Percentiles rank a stretch among this genome's conserved stretches.
Conservation (phyloP, 1,284 basidiomycete species). For the Sanghuangporus baumii region DNA sequence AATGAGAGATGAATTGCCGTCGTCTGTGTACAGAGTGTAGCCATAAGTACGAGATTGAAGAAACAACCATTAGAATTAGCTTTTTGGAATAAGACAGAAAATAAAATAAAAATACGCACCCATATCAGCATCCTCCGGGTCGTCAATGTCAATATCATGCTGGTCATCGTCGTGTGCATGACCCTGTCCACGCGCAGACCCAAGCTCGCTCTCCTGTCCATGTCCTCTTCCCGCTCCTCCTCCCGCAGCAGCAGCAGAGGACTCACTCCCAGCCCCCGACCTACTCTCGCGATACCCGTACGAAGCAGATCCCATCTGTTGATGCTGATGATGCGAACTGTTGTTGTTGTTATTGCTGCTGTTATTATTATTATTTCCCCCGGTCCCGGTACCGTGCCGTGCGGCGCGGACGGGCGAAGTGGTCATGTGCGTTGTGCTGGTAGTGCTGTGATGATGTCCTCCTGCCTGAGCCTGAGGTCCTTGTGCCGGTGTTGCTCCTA, state of each 20-base stretch:
- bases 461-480: not conserved
- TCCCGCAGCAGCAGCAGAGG: not conserved
- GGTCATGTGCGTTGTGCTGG: not conserved
- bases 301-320: not conserved
- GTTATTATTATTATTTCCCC: not conserved
- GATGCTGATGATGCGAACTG: not conserved
- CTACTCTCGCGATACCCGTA: not conserved
- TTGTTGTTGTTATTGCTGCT: not conserved
- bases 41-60: not conserved
- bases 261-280: not conserved
- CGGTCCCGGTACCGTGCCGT: constrained; percentile 1
- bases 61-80: not conserved
- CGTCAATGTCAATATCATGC: not conserved
- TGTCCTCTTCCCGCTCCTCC: not conserved
- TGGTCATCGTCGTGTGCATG: not conserved
- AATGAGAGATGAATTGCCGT: constrained; percentile 39
- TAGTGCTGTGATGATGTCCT: not conserved
- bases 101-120: not conserved
- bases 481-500: not conserved
- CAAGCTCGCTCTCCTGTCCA: not conserved
- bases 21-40: not conserved
- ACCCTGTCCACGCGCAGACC: not conserved
- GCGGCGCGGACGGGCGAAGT: not conserved
- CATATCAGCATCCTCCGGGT: not conserved
- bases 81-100: not conserved